A percentile compares a stretch with the other conserved stretches of the same genome.
Evolutionary conservation across 2,329 filamentous ascomycete genomes (phyloP).

Genomic region (Aspergillus hiratsukae): DNA sequence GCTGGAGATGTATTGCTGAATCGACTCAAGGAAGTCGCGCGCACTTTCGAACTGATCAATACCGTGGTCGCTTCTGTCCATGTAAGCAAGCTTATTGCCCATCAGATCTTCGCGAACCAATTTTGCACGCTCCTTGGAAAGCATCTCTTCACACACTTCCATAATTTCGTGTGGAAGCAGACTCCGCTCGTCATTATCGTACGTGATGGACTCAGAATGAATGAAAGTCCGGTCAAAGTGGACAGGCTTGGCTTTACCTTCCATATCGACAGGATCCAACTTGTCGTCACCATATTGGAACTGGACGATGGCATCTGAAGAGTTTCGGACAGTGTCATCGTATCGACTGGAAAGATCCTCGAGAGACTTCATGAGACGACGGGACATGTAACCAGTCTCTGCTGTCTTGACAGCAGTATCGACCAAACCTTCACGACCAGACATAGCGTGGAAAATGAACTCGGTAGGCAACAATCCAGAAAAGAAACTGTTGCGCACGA

Average conservation of each 20-base stretch:
- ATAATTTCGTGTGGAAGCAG: constrained; percentile 72
- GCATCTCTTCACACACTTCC: constrained; percentile 60
- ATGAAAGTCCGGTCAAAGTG: constrained; percentile 88
- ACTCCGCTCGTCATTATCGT: constrained; percentile 69
- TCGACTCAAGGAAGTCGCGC: constrained; percentile 73
- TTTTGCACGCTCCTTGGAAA: constrained; percentile 64
- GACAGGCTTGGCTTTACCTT: constrained; percentile 86
- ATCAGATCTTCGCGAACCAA: constrained; percentile 60
- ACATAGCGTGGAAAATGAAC: constrained; percentile 98
- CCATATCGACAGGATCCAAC: constrained; percentile 95
- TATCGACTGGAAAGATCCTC: constrained; percentile 93
- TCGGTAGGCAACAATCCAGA: constrained; percentile 84
- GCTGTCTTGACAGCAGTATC: constrained; percentile 99
- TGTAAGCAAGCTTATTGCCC: constrained; percentile 61
- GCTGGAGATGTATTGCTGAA: constrained; percentile 66
- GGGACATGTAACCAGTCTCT: constrained; percentile 98
- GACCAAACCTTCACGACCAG: constrained; percentile 94
- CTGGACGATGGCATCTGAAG: constrained; percentile 81
- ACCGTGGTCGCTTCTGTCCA: constrained; percentile 62
- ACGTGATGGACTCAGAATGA: constrained; percentile 71
- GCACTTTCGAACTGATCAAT: constrained; percentile 77
- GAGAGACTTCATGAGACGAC: constrained; percentile 93
- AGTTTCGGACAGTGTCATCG: constrained; percentile 91
- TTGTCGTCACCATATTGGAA: constrained; percentile 97
- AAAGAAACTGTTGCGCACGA: constrained; percentile 97